These are phyloP conservation scores for Podaxis sp. DNA, from an alignment of 768 basidiomycete genomes.

Conservation along the genomic window DNA sequence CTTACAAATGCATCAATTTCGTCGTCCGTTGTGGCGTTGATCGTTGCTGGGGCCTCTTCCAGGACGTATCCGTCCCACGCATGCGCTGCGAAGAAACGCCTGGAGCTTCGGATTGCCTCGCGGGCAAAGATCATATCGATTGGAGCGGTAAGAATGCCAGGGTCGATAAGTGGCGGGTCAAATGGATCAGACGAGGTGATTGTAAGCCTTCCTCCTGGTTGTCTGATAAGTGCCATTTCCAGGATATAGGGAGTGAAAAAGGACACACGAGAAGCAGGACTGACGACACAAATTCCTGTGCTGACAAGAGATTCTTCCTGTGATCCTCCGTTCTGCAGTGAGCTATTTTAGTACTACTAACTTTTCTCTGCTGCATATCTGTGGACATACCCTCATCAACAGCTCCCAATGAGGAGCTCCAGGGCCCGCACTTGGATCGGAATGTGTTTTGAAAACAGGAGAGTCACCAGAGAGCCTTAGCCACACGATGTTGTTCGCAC, in stretches of 20 bases:
- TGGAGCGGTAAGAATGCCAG: slow-evolving; percentile 3
- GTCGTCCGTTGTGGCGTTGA: not conserved
- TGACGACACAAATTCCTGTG: slow-evolving; percentile 2
- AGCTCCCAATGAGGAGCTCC: slow-evolving; percentile 19
- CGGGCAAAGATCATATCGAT: slow-evolving; percentile 24
- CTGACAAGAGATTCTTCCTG: not conserved
- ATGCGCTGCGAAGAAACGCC: slow-evolving; percentile 9
- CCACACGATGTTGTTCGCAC: slow-evolving; percentile 22
- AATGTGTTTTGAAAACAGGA: slow-evolving; percentile 3
- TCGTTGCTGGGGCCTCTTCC: not conserved
- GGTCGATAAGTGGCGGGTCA: slow-evolving; percentile 14
- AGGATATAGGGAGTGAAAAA: not conserved
- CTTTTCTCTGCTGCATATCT: not conserved
- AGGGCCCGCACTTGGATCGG: slow-evolving; percentile 25
- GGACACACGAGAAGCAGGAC: slow-evolving; percentile 16
- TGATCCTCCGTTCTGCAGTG: slow-evolving; percentile 7
- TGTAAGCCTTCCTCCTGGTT: slow-evolving; percentile 12
- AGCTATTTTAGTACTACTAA: not conserved
- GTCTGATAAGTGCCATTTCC: not conserved
- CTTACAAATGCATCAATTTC: slow-evolving; percentile 12
- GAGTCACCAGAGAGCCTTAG: slow-evolving; percentile 19
- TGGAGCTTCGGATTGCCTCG: slow-evolving; percentile 6
- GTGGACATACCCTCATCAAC: slow-evolving; percentile 16
- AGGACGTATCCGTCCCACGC: slow-evolving; percentile 10
- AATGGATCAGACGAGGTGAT: slow-evolving; percentile 18